A percentile compares a stretch with the other conserved stretches of the same genome.
Conservation (phyloP, 192 early-diverging fungal genomes). For the Coemansia erecta region DNA sequence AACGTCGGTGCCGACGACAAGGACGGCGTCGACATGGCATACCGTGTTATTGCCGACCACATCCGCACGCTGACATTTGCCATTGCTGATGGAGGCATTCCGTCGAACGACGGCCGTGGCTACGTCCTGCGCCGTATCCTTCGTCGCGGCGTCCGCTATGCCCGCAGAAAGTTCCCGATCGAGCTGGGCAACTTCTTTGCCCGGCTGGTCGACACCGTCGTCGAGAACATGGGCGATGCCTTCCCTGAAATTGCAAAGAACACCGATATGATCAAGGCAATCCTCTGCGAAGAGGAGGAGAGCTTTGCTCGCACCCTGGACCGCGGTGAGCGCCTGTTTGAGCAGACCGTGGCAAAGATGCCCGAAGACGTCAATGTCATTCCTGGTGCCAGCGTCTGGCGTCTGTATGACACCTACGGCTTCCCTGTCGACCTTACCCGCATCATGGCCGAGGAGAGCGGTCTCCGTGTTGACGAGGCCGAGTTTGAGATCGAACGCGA, state of each 20-base stretch:
- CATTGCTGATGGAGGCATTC: constrained; percentile 93
- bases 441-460: constrained; percentile 97
- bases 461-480: constrained; percentile 77
- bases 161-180: constrained; percentile 85
- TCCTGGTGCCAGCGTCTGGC: constrained; percentile 89
- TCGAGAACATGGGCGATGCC: constrained; percentile 83
- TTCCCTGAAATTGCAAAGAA: constrained; percentile 87
- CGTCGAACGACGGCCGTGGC: constrained; percentile 97
- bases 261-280: constrained; percentile 85
- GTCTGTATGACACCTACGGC: constrained; percentile 98
- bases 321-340: constrained; percentile 93
- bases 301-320: constrained; percentile 96
- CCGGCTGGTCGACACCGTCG: constrained; percentile 85
- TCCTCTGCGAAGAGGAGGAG: constrained; percentile 94
- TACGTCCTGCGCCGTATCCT: constrained; percentile 97
- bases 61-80: constrained; percentile 94
- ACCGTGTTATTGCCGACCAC: constrained; percentile 98
- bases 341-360: constrained; percentile 63
- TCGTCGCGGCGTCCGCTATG: constrained; percentile 91
- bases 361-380: constrained; percentile 56
- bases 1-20: constrained; percentile 84
- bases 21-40: constrained; percentile 97
- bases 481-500: constrained; percentile 78
- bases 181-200: constrained; percentile 94
- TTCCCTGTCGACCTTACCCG: constrained; percentile 98